Conservation (phyloP, 192 early-diverging fungal genomes). For the Spizellomyces sp. region DNA sequence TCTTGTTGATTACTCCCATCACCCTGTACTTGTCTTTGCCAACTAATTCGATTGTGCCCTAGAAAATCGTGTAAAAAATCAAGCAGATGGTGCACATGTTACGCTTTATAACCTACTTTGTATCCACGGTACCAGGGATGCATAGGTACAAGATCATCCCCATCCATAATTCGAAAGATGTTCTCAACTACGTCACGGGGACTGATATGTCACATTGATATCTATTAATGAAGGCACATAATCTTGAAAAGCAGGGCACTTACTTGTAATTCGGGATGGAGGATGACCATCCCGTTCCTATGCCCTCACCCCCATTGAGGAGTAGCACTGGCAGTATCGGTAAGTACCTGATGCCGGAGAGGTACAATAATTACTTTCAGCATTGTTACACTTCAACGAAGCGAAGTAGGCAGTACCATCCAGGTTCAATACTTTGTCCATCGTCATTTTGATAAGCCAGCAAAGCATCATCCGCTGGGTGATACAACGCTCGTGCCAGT, state of each 20-base stretch:
- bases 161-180: constrained; percentile 76
- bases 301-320: constrained; percentile 92
- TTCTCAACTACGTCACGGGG: constrained; percentile 89
- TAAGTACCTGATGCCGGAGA: constrained; percentile 28
- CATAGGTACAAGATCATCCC: constrained; percentile 72
- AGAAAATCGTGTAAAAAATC: neutral
- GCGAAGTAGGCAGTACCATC: constrained; percentile 58
- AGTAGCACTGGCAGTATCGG: constrained; percentile 94
- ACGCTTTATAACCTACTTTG: constrained; percentile 40
- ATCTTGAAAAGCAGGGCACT: constrained; percentile 19
- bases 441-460: constrained; percentile 87
- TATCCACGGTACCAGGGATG: constrained; percentile 90
- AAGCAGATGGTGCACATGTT: neutral
- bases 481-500: constrained; percentile 78
- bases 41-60: constrained; percentile 69
- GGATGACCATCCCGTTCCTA: constrained; percentile 83
- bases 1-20: constrained; percentile 67
- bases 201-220: constrained; percentile 68
- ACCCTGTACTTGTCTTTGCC: constrained; percentile 65
- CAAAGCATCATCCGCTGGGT: constrained; percentile 79
- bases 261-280: constrained; percentile 63
- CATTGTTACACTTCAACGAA: neutral
- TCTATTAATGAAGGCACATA: neutral
- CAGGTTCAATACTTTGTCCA: constrained; percentile 87
- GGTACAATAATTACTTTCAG: constrained; percentile 43